Conservation (phyloP, 257 asterid species). For the Plantago elongata region DNA sequence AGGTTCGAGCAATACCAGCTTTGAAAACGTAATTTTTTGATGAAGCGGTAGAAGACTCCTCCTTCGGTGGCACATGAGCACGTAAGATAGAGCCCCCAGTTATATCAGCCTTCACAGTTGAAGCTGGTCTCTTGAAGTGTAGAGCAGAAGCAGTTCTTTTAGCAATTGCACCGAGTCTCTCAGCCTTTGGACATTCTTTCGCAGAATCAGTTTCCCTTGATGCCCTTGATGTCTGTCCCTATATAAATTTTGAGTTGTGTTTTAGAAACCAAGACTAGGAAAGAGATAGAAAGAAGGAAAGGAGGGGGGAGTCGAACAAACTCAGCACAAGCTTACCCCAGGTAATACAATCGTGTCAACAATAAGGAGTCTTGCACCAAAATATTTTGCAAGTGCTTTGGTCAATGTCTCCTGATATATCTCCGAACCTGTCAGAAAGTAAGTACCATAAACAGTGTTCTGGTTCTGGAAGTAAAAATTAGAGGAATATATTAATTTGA, state of each 20-base stretch:
- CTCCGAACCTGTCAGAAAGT: conserved; percentile 60
- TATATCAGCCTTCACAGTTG: conserved; percentile 70
- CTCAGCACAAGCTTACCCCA: conserved; percentile 47
- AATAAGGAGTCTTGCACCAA: conserved; percentile 55
- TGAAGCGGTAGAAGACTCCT: conserved; percentile 74
- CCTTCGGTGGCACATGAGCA: conserved; percentile 65
- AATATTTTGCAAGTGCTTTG: conserved; percentile 74
- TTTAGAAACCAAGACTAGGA: conserved; percentile 16
- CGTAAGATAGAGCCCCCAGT: conserved; percentile 51
- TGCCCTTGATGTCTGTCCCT: conserved; percentile 58
- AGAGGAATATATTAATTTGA: background rate
- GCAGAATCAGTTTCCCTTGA: conserved; percentile 50
- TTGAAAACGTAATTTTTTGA: conserved; percentile 56
- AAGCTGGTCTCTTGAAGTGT: conserved; percentile 61
- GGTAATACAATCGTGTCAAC: conserved; percentile 63
- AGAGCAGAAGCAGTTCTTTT: conserved; percentile 52
- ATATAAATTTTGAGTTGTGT: conserved; percentile 19
- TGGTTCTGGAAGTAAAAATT: conserved; percentile 16
- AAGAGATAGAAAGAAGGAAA: background rate
- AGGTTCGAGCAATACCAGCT: conserved; percentile 47
- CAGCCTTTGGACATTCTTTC: conserved; percentile 53
- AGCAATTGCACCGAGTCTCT: conserved; percentile 49
- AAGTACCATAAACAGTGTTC: background rate
- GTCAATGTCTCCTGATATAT: conserved; percentile 74
- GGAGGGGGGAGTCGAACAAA: conserved; percentile 5